Evolutionary conservation across 169 alveolate species (phyloP), one percentile per base, ranked within the genome.

Genomic region (Eimeria zaria): DNA sequence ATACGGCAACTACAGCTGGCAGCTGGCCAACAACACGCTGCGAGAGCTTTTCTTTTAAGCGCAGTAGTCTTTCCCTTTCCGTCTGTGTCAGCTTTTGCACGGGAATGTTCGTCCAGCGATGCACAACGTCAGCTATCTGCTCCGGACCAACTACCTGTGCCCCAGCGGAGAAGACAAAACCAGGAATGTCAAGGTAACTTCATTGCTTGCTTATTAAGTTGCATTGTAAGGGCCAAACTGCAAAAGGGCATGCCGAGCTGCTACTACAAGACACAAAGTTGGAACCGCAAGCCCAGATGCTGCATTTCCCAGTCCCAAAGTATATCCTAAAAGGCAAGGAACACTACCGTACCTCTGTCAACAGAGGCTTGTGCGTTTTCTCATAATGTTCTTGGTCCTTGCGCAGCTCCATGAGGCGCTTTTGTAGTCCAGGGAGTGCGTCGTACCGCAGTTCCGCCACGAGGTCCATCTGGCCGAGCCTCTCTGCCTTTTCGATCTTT

Each of bases 401-500:
- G 48, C 87, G 95, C 87, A 95, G 91, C 74, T 95, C 89, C 48
- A 33, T 71, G 60, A 95, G 67, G 60, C 98, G 98, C 88, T 97
- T 97, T 89, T 98, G 99, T 81, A 97, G 96, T 33, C 98, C 99
- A 0, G 99, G 99, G 51, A 98, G 95, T 48, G 99, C 98, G 64
- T 98, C 99, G 80, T 97, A 98, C 62, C 98, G 96, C 83, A 98
- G 97, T 95, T 98, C 99, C 8, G 99, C 99, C n/a, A 99, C 99
- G 62, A 69, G 96, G 73, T 98, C 98, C 30, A 98, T 95, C 80
- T 98, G 98, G 64, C 98, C 98, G 48, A 97, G 97, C 71, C 99
- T 88, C 93, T 98, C 98, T 2, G 99, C 99, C 89, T 96, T 97
- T 78, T 98, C 99, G 27, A 98, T 97, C 88, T 98, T 98, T 24